Base-by-base conservation (phyloP, 2,329 filamentous ascomycete genomes). In the Penicillium sp. region DNA sequence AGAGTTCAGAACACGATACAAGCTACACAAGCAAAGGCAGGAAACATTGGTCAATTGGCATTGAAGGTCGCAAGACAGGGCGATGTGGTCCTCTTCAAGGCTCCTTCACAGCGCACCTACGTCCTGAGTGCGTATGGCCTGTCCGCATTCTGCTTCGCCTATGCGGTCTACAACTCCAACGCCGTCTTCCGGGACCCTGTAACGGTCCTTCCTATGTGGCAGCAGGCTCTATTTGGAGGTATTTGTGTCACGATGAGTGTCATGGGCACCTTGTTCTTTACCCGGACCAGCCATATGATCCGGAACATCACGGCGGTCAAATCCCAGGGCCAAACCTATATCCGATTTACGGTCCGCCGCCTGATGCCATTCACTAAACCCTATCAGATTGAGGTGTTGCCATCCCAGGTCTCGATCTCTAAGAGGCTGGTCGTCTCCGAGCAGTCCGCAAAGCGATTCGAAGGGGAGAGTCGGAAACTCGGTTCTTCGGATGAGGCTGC, bases 41-140 rank as follows among this genome's bases (percentile, higher is more conserved):
- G 58, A 51, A 51, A 77, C 73, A 50, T 85, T 81, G 72, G 78
- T 80, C 64, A 80, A 80, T 56, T 80, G 18, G 67, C 70, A 39
- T 55, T 63, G 7, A 71, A 79, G 55, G 79, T 90, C 33, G 81
- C 83, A 13, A 75, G 77, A 54, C 82, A 83, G 58, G 66, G 78
- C n/a, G 73, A 78, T 1, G 85, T 87, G 7, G 71, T 83, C 3
- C 77, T 91, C 39, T 91, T 89, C 75, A 79, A 87, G 64, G 81
- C 83, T 1, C 84, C 85, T 13, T 85, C 85, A 1, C 86, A 89
- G 64, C 81, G 82, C 52, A 79, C 80, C 72, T 88, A 86, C 70
- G 80, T 87, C 58, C 67, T 83, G 61, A 82, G 83, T 42, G 84
- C 83, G 66, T 86, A 87, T 71, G 70, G 75, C 13, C 80, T 83